Evolutionary conservation across 495 filamentous ascomycete genomes (phyloP), one percentile per base, ranked within the genome.

Genomic region (Pyronema domesticum): DNA sequence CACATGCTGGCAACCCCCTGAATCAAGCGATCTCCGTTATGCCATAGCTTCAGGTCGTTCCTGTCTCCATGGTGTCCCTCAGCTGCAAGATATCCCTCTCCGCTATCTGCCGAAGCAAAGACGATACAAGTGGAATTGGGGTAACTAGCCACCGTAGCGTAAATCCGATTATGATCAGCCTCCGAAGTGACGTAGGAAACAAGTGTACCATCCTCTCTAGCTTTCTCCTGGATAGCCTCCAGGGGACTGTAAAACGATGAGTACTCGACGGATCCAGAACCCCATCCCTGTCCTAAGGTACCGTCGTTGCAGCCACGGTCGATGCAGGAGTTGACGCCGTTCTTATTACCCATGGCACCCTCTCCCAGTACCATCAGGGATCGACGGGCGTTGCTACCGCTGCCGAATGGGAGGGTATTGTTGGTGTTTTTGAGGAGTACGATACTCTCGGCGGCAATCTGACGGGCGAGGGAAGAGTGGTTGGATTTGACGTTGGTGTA

Each of bases 281-380:
- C 89, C 89, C 89, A 96, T 19, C 89, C 89, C 0, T 79, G 80
- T 0, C 74, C 86, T 15, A 96, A 68, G 0, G 89, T 94, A 7
- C 88, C 89, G 56, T 82, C 76, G 57, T 93, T 94, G 65, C 85
- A 89, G 35, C 72, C 77, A 36, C 83, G 76, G 65, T 95, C 87
- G 6, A 69, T 62, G 68, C 89, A 95, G 15, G 67, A 69, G 62
- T 95, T 95, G 0, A 81, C 79, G 6, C 18, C 45, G 10, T 42
- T 42, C 1, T 85, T 85, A 5, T 75, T 61, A 3, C 75, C 71
- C 23, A 77, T 80, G 6, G 70, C 60, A 6, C 80, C 83, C 62
- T 94, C 87, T 17, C 89, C 89, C 62, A 86, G 89, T 18, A 95
- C 73, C 33, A 81, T 87, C 30, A 94, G 69, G 7, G 71, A 75